Evolutionary conservation across 73 alveolate genomes (phyloP).

Genomic region (Breviolum minutum): DNA sequence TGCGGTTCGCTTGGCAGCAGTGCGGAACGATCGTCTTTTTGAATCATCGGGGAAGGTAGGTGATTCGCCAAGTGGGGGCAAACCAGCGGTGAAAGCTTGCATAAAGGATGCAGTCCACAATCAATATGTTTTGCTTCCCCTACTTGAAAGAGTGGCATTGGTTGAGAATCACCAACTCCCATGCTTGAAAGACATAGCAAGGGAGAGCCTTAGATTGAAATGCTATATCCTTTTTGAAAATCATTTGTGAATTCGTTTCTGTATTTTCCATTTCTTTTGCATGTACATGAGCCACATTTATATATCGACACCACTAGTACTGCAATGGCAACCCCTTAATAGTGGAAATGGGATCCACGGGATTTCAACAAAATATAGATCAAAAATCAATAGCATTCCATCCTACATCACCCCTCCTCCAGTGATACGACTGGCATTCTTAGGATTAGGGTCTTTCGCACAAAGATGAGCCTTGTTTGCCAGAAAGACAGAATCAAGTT

Average conservation of each 20-base stretch:
- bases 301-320: no score
- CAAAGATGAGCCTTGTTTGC: not conserved
- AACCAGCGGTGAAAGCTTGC: not conserved
- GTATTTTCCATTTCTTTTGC: not conserved
- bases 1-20: not conserved
- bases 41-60: not conserved
- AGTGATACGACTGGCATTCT: not conserved
- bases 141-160: not conserved
- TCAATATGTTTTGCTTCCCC: not conserved
- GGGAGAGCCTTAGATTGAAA: not conserved
- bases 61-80: not conserved
- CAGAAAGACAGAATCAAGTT: not conserved
- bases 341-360: no score
- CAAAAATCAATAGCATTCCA: no score
- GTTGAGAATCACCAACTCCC: not conserved
- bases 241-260: not conserved
- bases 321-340: no score
- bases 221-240: not conserved
- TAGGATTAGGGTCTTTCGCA: not conserved
- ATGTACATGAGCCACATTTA: not conserved
- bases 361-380: not conserved
- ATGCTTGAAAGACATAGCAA: not conserved
- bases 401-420: not conserved
- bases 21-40: not conserved
- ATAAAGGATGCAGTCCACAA: constrained; percentile 14